Base-by-base conservation (phyloP, 306 rosid genomes). In the Myrica gale region DNA sequence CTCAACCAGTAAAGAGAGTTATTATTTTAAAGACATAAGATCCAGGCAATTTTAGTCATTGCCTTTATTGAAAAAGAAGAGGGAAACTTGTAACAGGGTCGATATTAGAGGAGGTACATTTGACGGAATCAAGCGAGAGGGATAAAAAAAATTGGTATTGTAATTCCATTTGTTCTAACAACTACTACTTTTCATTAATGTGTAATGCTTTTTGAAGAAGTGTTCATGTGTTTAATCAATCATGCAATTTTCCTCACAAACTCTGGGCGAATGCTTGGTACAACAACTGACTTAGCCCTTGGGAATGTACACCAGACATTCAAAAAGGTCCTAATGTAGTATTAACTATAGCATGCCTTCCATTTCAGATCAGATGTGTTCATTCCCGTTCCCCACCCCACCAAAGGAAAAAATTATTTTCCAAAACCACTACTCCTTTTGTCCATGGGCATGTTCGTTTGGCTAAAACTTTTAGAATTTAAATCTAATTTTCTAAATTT, bases 341-440 rank as follows among this genome's bases (percentile, higher is more conserved):
- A 56, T 20, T 56, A 56, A 2, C 13, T 20, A 26, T 23, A 60
- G 32, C 39, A 42, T 67, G 17, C 12, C 52, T 69, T 42, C 37
- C 68, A 60, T 19, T 20, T 52, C 68, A 81, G 19, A 62, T 74
- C 50, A 75, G 19, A 41, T n/a, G 19, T 76, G 75, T 71, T 68
- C 68, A 72, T 15, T 57, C 44, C 39, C 50, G 3, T 23, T 37
- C 69, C 23, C 51, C 51, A 32, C 37, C 37, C 37, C 37, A 32
- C 12, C 3, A 47, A 9, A 47, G 51, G 51, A 10, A 47, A 2
- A 47, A 47, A 47, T 2, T 42, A n/a, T 19, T 50, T 45, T 19
- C 58, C 56, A 32, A 70, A 61, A 9, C 68, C 48, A 26, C 71
- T 68, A 7, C 11, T 41, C 68, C 7, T 13, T 39, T 72, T 51